Conservation (phyloP, 2,329 filamentous ascomycete genomes). For the Fusarium sp. region DNA sequence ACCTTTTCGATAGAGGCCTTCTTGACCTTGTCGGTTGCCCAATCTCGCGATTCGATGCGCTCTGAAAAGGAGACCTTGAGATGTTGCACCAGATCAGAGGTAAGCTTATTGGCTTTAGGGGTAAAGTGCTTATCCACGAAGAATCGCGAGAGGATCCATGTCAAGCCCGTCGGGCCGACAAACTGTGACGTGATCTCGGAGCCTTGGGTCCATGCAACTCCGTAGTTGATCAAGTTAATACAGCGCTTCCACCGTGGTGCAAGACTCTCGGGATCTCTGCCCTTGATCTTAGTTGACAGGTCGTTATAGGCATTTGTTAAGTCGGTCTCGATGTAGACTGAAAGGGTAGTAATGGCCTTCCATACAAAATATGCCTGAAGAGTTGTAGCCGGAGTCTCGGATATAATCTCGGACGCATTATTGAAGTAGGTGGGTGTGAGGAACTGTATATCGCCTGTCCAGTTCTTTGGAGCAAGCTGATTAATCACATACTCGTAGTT, state of each 20-base stretch:
- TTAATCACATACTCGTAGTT: constrained; percentile 19
- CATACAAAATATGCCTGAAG: constrained; percentile 73
- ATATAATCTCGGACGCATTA: neutral
- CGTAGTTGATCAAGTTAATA: neutral
- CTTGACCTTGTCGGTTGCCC: constrained; percentile 73
- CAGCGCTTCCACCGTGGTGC: constrained; percentile 23
- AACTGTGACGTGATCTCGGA: neutral
- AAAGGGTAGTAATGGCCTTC: constrained; percentile 68
- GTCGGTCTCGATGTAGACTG: constrained; percentile 66
- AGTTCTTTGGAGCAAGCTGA: constrained; percentile 18
- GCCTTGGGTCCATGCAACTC: constrained; percentile 6
- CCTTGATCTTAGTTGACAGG: constrained; percentile 72
- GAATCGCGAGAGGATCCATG: constrained; percentile 77
- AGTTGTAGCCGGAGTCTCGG: constrained; percentile 62
- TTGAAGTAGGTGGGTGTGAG: neutral
- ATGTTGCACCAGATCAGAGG: constrained; percentile 75
- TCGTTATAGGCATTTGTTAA: constrained; percentile 68
- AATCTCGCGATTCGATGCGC: constrained; percentile 67
- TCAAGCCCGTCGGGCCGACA: constrained; percentile 54
- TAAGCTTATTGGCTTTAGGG: constrained; percentile 72
- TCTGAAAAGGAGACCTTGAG: constrained; percentile 74
- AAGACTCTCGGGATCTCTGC: constrained; percentile 47
- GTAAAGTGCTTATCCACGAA: constrained; percentile 77
- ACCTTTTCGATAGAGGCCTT: constrained; percentile 72
- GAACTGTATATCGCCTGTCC: constrained; percentile 6